phyloP scores from a whole-genome alignment of 2,329 filamentous ascomycete species.

The Paecilomyces sp. region DNA sequence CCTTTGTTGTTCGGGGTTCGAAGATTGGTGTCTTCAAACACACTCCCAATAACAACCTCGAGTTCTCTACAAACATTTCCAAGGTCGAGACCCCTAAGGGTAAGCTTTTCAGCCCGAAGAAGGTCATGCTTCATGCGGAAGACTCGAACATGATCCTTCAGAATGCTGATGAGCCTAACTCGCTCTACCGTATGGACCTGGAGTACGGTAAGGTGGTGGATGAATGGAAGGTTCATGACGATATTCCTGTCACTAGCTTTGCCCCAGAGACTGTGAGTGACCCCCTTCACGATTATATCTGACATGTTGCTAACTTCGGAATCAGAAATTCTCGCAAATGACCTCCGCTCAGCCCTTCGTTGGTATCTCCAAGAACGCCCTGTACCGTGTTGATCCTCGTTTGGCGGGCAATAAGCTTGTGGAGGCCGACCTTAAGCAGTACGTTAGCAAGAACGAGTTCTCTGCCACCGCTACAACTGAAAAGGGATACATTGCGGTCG shows the following conservation, averaged over 20 bases:
- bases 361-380: conserved; percentile 82
- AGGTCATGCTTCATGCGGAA: conserved; percentile 91
- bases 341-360: conserved; percentile 92
- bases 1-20: conserved; percentile 91
- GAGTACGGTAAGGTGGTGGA: conserved; percentile 97
- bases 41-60: conserved; percentile 80
- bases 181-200: conserved; percentile 92
- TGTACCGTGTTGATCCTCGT: conserved; percentile 91
- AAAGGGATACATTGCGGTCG: conserved; percentile 93
- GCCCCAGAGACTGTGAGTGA: conserved; percentile 69
- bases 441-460: conserved; percentile 94
- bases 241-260: conserved; percentile 87
- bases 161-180: conserved; percentile 74
- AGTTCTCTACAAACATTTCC: conserved; percentile 95
- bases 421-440: conserved; percentile 88
- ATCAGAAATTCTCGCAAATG: conserved; percentile 90
- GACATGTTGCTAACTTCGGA: conserved; percentile 16
- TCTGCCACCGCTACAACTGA: conserved; percentile 90
- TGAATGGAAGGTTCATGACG: conserved; percentile 97
- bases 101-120: conserved; percentile 85
- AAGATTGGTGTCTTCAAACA: conserved; percentile 99
- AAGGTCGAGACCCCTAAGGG: conserved; percentile 87
- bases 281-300: neutral
- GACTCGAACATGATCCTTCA: conserved; percentile 87
- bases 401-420: conserved; percentile 87